Evolutionary conservation across 768 basidiomycete species (phyloP), one percentile per base, ranked within the genome.

Genomic region (Boletus insuetus): DNA sequence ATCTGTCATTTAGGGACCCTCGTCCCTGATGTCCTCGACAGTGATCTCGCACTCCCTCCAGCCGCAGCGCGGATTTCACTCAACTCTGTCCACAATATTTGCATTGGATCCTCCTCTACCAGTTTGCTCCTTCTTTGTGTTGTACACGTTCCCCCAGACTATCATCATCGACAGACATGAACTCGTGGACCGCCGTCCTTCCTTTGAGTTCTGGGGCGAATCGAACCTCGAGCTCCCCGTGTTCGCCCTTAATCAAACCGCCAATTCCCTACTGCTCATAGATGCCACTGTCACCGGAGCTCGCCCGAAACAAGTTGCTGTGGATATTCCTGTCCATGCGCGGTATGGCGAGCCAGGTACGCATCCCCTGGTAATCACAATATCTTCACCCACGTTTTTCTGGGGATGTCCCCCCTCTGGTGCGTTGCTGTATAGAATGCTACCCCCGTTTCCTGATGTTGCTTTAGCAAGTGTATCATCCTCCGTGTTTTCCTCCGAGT

Each of bases 151-250:
- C 22, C 74, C 77, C 3, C 69, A 75, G 4, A 59, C 64, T 45
- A 60, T 81, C 57, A 76, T 80, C 62, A 69, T 74, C 20, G 79
- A 80, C 66, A 71, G 66, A 54, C 74, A 78, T 59, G 79, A 80
- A 62, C 73, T 81, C 53, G 14, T 49, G 7, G 63, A 71, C 57
- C 70, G 61, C 53, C 58, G 45, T 40, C 69, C 72, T 54, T 54
- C 64, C n/a, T 73, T 74, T 49, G 61, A 69, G 26, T 61, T 78
- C 50, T 67, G 66, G 61, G 74, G 77, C 6, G 64, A 69, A 39
- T 60, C 72, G 29, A 73, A 79, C 59, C 64, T 81, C 39, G 79
- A 81, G 57, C 69, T 72, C 17, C 79, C 80, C 31, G 70, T 74
- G 16, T 72, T 68, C 17, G 74, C 73, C 22, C 67, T 77, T 2